A percentile compares a stretch with the other conserved stretches of the same genome.
phyloP scores from a whole-genome alignment of 805 yeast genomes.

The Cyberlindnera xylosilytica region DNA sequence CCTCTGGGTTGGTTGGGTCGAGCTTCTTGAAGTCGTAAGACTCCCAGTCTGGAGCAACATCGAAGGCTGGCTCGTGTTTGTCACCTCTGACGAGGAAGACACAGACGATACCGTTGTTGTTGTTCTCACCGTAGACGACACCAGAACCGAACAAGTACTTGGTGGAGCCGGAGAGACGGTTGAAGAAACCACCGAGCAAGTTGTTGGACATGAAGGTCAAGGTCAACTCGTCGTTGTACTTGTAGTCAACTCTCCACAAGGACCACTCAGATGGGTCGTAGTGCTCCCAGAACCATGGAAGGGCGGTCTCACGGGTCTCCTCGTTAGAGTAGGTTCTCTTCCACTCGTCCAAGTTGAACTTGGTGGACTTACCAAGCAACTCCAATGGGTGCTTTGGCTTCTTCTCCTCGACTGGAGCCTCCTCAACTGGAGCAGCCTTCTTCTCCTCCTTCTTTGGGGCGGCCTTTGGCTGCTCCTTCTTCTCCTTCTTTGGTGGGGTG shows the following conservation, averaged over 20 bases:
- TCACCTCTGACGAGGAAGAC: conserved; percentile 95
- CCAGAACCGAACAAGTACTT: conserved; percentile 91
- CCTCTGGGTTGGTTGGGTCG: conserved; percentile 74
- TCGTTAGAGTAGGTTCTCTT: conserved; percentile 95
- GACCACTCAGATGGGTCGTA: conserved; percentile 93
- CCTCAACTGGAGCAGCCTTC: conserved; percentile 29
- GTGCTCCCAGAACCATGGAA: conserved; percentile 98
- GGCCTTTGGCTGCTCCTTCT: conserved; percentile 31
- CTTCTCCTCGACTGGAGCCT: conserved; percentile 51
- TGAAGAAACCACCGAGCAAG: conserved; percentile 96
- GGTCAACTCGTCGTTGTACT: conserved; percentile 97
- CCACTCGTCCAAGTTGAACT: conserved; percentile 82
- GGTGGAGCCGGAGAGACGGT: conserved; percentile 87
- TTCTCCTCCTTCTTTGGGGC: conserved; percentile 27
- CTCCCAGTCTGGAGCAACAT: conserved; percentile 99
- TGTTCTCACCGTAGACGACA: conserved; percentile 98
- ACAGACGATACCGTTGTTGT: conserved; percentile 96
- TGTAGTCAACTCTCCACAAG: conserved; percentile 91
- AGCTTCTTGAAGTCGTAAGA: conserved; percentile 81
- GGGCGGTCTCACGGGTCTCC: conserved; percentile 90
- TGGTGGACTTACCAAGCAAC: conserved; percentile 67
- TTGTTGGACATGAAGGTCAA: conserved; percentile 97
- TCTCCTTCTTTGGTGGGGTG: conserved; percentile 72
- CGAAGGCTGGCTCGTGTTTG: conserved; percentile 85
- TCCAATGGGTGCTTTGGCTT: conserved; percentile 92